Conservation (phyloP, 176 grass and related monocot species). For the Rhynchospora pubera region DNA sequence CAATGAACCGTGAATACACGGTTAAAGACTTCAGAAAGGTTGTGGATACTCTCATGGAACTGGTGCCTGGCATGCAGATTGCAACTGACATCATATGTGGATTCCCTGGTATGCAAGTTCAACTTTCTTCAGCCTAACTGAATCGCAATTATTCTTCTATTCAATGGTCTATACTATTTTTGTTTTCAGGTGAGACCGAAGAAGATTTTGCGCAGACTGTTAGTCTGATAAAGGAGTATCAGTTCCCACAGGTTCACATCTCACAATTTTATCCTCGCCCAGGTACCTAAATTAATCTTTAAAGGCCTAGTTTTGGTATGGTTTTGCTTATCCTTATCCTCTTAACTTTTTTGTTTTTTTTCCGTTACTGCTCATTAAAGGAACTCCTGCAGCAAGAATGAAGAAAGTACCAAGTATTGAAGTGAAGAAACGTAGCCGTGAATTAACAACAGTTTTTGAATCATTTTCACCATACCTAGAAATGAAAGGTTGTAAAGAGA, state of each 20-base stretch:
- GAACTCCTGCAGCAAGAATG: slow-evolving; percentile 95
- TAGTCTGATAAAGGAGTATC: slow-evolving; percentile 70
- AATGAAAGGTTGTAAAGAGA: slow-evolving; percentile 64
- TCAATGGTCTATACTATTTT: background rate
- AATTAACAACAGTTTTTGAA: slow-evolving; percentile 84
- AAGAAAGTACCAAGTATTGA: slow-evolving; percentile 76
- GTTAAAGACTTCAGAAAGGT: slow-evolving; percentile 76
- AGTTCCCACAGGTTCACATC: slow-evolving; percentile 84
- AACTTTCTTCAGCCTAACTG: slow-evolving; percentile 17
- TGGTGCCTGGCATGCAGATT: slow-evolving; percentile 95
- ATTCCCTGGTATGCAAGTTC: slow-evolving; percentile 59
- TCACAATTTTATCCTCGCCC: slow-evolving; percentile 96
- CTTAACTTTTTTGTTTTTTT: background rate
- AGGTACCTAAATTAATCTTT: slow-evolving; percentile 35
- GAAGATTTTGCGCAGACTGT: slow-evolving; percentile 90
- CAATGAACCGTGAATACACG: slow-evolving; percentile 92
- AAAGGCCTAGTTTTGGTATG: background rate
- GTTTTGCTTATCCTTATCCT: background rate
- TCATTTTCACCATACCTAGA: slow-evolving; percentile 84
- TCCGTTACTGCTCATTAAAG: slow-evolving; percentile 33
- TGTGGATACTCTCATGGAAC: slow-evolving; percentile 65
- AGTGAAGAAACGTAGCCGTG: slow-evolving; percentile 78
- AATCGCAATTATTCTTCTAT: slow-evolving; percentile 3
- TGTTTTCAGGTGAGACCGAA: slow-evolving; percentile 62
- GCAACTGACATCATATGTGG: slow-evolving; percentile 96